Evolutionary conservation across 2,329 filamentous ascomycete genomes (phyloP), one percentile per base, ranked within the genome.

Genomic region (Stachybotrys echinatus): DNA sequence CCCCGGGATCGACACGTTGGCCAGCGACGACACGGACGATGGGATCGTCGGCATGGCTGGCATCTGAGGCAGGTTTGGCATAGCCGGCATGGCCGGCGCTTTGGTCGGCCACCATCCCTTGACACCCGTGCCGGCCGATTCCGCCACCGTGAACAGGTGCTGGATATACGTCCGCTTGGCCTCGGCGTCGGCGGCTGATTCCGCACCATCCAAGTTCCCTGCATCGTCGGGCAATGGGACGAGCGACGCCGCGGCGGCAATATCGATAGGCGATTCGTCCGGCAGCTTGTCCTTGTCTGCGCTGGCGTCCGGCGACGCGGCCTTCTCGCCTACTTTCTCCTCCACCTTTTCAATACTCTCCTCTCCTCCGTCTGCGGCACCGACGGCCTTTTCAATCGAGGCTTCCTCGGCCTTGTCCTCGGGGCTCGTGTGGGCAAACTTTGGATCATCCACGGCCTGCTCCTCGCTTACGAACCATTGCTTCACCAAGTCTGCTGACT

Each of bases 401-500:
- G 59, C 55, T 5, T 63, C 63, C 23, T 67, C 61, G 6, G 55
- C 56, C 0, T 57, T 60, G 40, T 72, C 70, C 3, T 71, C 67
- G 0, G 69, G 64, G 6, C 69, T 54, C 3, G 66, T 63, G 22
- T 73, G 64, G 5, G 67, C 63, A 55, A 77, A 74, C 49, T 73
- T 73, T 6, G 67, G 63, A 51, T 78, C 73, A 46, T 79, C 76
- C 6, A 72, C 63, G 14, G 78, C 58, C 2, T 65, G 64, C 6
- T 67, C 69, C 18, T 78, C 72, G 50, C 69, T 71, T 8, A 68
- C 62, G 55, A 79, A 78, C 84, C 84, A 88, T 23, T 71, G 66
- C 3, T 79, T 72, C 4, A 85, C 74, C 42, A 82, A 65, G 52
- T 78, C 75, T 39, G 79, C 79, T 2, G 84, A 78, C 40, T 77